Evolutionary conservation across 768 basidiomycete genomes (phyloP).

Genomic region (Saitozyma sp.): DNA sequence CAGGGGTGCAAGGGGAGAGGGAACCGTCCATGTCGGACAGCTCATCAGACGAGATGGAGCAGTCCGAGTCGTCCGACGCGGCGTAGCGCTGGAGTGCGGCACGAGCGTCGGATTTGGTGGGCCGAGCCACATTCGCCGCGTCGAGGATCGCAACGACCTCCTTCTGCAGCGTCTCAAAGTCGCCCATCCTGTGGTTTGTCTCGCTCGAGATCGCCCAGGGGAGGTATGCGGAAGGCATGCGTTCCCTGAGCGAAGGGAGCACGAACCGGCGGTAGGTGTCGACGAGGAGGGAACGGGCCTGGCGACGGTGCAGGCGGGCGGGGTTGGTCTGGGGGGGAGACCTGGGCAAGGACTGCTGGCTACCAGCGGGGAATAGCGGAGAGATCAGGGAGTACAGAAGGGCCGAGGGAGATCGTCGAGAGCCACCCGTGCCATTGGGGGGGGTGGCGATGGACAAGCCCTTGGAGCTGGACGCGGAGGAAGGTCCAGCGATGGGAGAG

Average conservation of each 20-base stretch:
- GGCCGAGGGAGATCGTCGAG: constrained; percentile 34
- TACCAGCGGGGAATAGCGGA: constrained; percentile 24
- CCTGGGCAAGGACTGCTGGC: constrained; percentile 4
- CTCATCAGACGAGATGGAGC: constrained; percentile 11
- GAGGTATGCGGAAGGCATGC: constrained; percentile 44
- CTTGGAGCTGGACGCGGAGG: constrained; percentile 5
- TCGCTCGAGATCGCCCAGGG: constrained; percentile 42
- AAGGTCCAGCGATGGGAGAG: constrained; percentile 6
- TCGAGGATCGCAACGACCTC: constrained; percentile 38
- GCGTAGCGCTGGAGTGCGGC: constrained; percentile 21
- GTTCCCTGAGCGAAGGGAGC: constrained; percentile 45
- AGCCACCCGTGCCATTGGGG: background rate
- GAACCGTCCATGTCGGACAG: constrained; percentile 19
- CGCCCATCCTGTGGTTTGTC: constrained; percentile 19
- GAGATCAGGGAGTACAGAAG: constrained; percentile 49
- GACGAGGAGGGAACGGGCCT: constrained; percentile 51
- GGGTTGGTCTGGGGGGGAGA: constrained; percentile 18
- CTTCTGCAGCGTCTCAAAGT: constrained; percentile 33
- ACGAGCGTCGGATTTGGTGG: constrained; percentile 9
- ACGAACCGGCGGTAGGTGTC: constrained; percentile 52
- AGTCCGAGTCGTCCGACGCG: constrained; percentile 17
- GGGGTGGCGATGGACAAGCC: constrained; percentile 5
- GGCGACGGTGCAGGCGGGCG: constrained; percentile 47
- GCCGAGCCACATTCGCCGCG: constrained; percentile 17
- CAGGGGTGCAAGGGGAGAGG: constrained; percentile 29